Conservation (phyloP, 1,284 basidiomycete genomes). For the Coriolopsis trogii region DNA sequence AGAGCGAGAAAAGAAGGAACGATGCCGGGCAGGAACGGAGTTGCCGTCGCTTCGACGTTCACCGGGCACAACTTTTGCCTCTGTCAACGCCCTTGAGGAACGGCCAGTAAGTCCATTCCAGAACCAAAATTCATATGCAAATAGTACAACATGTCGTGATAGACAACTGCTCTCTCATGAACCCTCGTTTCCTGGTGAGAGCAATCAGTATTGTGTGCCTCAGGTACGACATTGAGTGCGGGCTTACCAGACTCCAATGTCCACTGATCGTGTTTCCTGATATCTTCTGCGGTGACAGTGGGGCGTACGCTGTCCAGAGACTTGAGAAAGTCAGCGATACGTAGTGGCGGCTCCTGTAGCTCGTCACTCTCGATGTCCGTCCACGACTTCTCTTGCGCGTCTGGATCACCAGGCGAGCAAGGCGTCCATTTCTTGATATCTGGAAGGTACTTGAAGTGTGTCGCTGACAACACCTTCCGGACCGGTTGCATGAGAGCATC, state of each 20-base stretch:
- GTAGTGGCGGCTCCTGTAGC: conserved; percentile 84
- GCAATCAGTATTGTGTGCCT: conserved; percentile 4
- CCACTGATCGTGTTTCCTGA: conserved; percentile 90
- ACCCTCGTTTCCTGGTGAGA: conserved; percentile 16
- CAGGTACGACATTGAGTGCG: background rate
- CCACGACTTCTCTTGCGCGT: conserved; percentile 91
- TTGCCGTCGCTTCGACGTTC: background rate
- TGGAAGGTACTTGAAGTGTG: conserved; percentile 84
- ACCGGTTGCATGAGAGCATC: conserved; percentile 99
- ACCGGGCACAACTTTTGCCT: background rate
- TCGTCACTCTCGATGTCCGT: conserved; percentile 90
- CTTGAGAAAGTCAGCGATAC: conserved; percentile 83
- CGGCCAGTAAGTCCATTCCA: background rate
- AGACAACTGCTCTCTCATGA: conserved; percentile 13
- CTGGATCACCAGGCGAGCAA: conserved; percentile 91
- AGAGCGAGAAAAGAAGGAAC: background rate
- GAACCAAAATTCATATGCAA: conserved; percentile 13
- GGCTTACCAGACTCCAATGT: conserved; percentile 79
- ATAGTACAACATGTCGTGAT: conserved; percentile 17
- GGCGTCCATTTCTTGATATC: conserved; percentile 75
- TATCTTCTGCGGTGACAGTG: conserved; percentile 90
- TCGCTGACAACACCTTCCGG: conserved; percentile 93
- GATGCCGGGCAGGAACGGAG: background rate
- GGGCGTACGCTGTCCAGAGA: conserved; percentile 84
- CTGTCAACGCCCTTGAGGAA: background rate